Conservation (phyloP, 2,329 filamentous ascomycete genomes). For the Diplodia intermedia region DNA sequence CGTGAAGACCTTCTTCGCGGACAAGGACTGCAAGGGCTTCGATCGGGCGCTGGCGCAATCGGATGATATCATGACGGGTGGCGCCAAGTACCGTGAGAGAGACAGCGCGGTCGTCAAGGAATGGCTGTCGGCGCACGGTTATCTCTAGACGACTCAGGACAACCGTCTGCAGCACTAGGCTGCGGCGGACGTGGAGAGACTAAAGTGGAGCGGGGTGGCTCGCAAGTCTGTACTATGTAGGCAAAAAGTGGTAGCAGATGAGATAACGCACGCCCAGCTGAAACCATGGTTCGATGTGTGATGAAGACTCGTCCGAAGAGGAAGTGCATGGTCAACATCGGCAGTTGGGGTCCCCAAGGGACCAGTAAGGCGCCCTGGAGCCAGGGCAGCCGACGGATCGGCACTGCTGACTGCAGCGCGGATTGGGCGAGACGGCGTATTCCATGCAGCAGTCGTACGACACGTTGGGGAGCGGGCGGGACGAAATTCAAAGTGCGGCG, state of each 20-base stretch:
- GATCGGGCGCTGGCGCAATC: constrained; percentile 86
- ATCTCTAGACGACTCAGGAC: constrained; percentile 42
- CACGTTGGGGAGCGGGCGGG: not conserved
- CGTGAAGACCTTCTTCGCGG: constrained; percentile 82
- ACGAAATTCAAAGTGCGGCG: not conserved
- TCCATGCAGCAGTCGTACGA: constrained; percentile 23
- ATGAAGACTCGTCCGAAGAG: not conserved
- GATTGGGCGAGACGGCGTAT: not conserved
- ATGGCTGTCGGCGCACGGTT: constrained; percentile 74
- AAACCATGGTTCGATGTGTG: constrained; percentile 13
- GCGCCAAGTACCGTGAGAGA: constrained; percentile 80
- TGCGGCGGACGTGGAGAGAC: constrained; percentile 23
- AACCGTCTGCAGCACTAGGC: not conserved
- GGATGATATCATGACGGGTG: constrained; percentile 82
- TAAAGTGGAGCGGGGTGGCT: constrained; percentile 8
- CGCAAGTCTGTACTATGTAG: not conserved
- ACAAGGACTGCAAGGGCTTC: constrained; percentile 85
- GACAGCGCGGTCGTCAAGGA: constrained; percentile 76
- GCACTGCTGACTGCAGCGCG: constrained; percentile 5
- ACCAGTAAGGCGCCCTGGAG: constrained; percentile 3
- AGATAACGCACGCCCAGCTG: constrained; percentile 4
- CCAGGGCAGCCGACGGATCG: not conserved
- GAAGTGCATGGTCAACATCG: constrained; percentile 4
- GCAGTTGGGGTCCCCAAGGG: not conserved
- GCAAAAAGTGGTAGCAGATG: constrained; percentile 1